Evolutionary conservation across 75 land plant genomes (phyloP).

Genomic region (Cryptomeria japonica): DNA sequence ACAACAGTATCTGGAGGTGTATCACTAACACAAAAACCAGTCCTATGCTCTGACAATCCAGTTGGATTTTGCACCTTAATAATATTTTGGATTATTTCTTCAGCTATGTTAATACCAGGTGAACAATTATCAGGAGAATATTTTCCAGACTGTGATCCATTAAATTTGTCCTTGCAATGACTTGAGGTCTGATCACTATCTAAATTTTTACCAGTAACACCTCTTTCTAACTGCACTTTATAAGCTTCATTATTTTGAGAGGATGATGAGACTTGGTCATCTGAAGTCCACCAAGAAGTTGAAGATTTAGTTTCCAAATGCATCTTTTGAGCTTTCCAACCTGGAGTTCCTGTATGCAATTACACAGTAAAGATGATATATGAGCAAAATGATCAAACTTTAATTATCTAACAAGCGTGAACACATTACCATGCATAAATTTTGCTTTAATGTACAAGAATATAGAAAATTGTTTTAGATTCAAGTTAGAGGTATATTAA

Average conservation of each 20-base stretch:
- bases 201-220: background rate
- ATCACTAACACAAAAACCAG: background rate
- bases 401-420: background rate
- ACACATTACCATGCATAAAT: background rate
- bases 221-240: background rate
- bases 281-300: background rate
- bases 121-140: background rate
- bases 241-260: background rate
- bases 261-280: background rate
- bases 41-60: background rate
- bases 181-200: background rate
- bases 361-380: background rate
- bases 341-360: conserved; percentile 1
- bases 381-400: background rate
- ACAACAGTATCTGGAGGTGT: conserved; percentile 18
- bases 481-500: background rate
- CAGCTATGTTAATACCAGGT: background rate
- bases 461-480: background rate
- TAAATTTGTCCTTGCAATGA: background rate
- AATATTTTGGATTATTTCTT: background rate
- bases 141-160: background rate
- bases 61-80: background rate
- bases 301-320: background rate
- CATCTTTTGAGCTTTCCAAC: background rate
- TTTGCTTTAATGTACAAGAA: background rate